Evolutionary conservation across 331 rosid species (phyloP).

Genomic region (Acacia pycnantha): DNA sequence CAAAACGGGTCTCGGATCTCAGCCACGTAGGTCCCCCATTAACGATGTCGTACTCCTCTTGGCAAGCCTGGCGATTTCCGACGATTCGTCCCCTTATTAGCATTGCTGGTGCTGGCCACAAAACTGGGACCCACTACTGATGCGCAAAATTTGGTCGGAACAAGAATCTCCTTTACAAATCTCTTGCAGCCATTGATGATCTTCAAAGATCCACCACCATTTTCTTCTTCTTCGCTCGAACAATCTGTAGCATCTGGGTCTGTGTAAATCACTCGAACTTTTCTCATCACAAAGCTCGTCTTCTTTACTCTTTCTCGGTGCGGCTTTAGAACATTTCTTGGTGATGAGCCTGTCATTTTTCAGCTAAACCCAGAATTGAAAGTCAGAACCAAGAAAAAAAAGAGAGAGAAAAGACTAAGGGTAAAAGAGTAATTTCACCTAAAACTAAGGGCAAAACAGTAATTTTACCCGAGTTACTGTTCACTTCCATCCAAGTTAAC

Average conservation of each 20-base stretch:
- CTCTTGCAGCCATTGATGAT: slow-evolving; percentile 23
- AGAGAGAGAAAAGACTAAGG: no score
- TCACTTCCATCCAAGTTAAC: no score
- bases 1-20: slow-evolving; percentile 58
- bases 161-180: slow-evolving; percentile 43
- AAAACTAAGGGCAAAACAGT: no score
- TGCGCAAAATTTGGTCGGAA: slow-evolving; percentile 30
- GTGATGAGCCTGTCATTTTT: slow-evolving; percentile 40
- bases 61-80: slow-evolving; percentile 36
- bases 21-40: slow-evolving; percentile 69
- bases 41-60: slow-evolving; percentile 66
- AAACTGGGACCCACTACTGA: neutral
- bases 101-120: neutral
- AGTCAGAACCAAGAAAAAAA: no score
- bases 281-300: slow-evolving; percentile 39
- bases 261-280: slow-evolving; percentile 51
- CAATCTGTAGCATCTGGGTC: slow-evolving; percentile 79
- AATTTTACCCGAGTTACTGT: no score
- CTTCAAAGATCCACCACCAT: neutral
- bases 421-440: no score
- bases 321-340: neutral
- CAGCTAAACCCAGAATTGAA: slow-evolving; percentile 24
- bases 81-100: neutral
- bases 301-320: neutral
- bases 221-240: slow-evolving; percentile 66